Base-by-base conservation (phyloP, 179 eudicot species). In the Beta lomatogona region DNA sequence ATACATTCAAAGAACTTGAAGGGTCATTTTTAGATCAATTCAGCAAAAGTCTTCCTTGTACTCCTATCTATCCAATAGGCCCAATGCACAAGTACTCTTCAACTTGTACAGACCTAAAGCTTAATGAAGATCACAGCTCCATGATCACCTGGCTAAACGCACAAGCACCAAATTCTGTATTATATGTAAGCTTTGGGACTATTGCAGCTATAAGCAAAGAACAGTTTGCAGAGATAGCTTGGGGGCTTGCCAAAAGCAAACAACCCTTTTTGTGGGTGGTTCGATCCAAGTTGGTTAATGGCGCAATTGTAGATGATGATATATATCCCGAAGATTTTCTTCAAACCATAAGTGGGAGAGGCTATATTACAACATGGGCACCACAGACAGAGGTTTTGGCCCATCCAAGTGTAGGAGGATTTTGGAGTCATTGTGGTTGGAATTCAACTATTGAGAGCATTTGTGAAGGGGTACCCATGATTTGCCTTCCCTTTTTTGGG, bases 391-490 rank as follows among this genome's bases (percentile, higher is more conserved):
- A 88, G 81, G 89, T 92, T n/a, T 79, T 92, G 60, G 87, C 87
- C 19, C 92, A 92, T 84, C 87, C 82, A 1, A 90, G 94, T 4
- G 73, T 84, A 2, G 94, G 94, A 48, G 91, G 88, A 13, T 92
- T 91, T 57, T 92, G 91, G 94, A 92, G 85, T 15, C 93, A 90
- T 52, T 79, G 77, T 65, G 93, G 94, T n/a, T 91, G 94, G 93
- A 91, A 91, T 67, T 91, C 94, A 11, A 89, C 89, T 4, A 73
- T 91, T 65, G 94, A 91, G 85, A 90, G 93, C 50, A 84, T 91
- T 21, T 90, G 87, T 54, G 88, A 91, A 78, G 93, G 95, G 65
- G 87, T 91, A 60, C 92, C 92, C 9, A 89, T 91, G 95, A 86
- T 91, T 45, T 90, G 93, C 77, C 72, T 78, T 36, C 93, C 95